Percentiles rank a stretch among this genome's conserved stretches.
Conservation (phyloP, 495 filamentous ascomycete genomes). For the Thozetella sp. region DNA sequence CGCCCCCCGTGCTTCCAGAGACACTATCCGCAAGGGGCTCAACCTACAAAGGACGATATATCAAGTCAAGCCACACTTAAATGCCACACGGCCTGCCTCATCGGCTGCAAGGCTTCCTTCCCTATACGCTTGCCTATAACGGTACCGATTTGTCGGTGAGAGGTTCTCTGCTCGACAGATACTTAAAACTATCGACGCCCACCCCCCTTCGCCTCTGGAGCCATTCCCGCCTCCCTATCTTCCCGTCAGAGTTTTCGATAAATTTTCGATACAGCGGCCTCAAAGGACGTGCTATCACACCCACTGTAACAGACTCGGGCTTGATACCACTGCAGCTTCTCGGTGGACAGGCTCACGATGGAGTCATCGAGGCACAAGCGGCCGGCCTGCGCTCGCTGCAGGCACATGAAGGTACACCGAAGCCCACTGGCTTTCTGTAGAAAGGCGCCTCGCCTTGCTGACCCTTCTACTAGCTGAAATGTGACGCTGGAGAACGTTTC, state of each 20-base stretch:
- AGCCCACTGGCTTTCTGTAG: not conserved
- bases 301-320: not conserved
- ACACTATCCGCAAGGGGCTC: no score
- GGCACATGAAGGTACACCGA: not conserved
- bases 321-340: not conserved
- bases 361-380: not conserved
- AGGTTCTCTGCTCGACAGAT: no score
- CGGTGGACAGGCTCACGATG: not conserved
- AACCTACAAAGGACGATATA: no score
- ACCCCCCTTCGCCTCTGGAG: not conserved
- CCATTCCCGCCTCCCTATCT: not conserved
- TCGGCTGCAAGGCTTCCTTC: no score
- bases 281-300: no score
- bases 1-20: no score
- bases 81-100: no score
- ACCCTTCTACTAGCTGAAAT: not conserved
- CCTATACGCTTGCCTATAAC: no score
- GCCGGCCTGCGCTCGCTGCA: not conserved
- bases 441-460: not conserved
- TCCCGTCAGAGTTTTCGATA: no score
- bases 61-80: no score
- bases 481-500: not conserved
- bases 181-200: not conserved
- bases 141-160: no score
- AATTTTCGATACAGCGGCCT: no score